Base-by-base conservation (phyloP, 345 rosid species). In the Aethionema arabicum region DNA sequence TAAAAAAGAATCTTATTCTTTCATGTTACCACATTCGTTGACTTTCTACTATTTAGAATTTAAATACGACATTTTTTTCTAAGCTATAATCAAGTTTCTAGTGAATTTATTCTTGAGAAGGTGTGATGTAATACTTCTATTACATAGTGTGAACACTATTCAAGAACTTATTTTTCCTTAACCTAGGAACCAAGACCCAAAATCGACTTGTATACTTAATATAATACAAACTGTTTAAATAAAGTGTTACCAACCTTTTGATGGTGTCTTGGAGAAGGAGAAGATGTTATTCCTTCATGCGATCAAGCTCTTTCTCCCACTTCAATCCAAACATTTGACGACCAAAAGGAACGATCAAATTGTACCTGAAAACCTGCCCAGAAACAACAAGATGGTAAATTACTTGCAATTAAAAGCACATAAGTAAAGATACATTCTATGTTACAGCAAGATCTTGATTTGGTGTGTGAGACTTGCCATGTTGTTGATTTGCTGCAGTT, bases 281-380 rank as follows among this genome's bases (percentile, higher is more conserved):
- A 56, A 41, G 31, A 50, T 51, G 47, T 64, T 69, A 72, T 65
- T 85, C 87, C 7, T 82, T 73, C 43, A 91, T 43, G 56, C 82
- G 79, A 70, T 78, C 83, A 29, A 88, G 43, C 69, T 91, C 98
- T 67, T 82, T 91, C 69, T 88, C 90, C 96, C 96, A 88, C 60
- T 91, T 91, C 64, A 88, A 33, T 60, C 96, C 98, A 64, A 69
- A 59, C 88, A 91, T 86, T 68, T 88, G 98, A 3, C 95, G 95
- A 16, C 98, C 95, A 21, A 86, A 86, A 7, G 96, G 96, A 21
- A 81, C 96, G 0, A 92, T 86, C 47, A 92, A 79, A 42, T 89
- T 92, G 57, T 92, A 86, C 62, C 87, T 76, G 50, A 88, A 83
- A 52, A 92, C 91, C 98, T 89, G 79, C 62, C 61, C 7, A 65